A percentile compares a stretch with the other conserved stretches of the same genome.
phyloP scores from a whole-genome alignment of 2,329 filamentous ascomycete genomes.

The Lomentospora prolificans region DNA sequence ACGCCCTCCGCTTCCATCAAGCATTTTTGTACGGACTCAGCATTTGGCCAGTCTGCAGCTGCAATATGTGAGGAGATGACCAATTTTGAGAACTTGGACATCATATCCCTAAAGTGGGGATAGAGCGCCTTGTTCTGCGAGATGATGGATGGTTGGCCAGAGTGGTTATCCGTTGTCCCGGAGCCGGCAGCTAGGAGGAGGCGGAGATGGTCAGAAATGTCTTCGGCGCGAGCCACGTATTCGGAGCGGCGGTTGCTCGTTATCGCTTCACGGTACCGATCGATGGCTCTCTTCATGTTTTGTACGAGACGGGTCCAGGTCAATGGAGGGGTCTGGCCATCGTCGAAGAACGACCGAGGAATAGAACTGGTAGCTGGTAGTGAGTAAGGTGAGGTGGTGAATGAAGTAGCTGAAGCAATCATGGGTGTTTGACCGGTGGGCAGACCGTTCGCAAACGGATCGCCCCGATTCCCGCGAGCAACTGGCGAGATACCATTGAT shows the following conservation, averaged over 20 bases:
- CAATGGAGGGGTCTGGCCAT: conserved; percentile 66
- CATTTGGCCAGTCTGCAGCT: conserved; percentile 87
- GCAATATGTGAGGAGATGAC: conserved; percentile 97
- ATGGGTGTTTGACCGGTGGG: conserved; percentile 31
- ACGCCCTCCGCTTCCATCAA: conserved; percentile 96
- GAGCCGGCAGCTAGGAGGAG: conserved; percentile 91
- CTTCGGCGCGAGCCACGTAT: conserved; percentile 89
- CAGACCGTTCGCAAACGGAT: conserved; percentile 39
- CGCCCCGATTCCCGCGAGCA: conserved; percentile 41
- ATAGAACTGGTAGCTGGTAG: conserved; percentile 50
- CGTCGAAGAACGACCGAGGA: conserved; percentile 82
- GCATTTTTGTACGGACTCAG: conserved; percentile 90
- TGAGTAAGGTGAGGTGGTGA: conserved; percentile 48
- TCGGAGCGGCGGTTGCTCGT: conserved; percentile 74
- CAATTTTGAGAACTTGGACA: conserved; percentile 99
- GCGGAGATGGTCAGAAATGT: conserved; percentile 93
- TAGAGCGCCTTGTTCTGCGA: conserved; percentile 96
- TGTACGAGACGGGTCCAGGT: conserved; percentile 86
- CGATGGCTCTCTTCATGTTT: conserved; percentile 86
- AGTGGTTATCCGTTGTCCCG: conserved; percentile 96
- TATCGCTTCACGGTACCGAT: conserved; percentile 84
- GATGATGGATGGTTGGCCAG: conserved; percentile 97
- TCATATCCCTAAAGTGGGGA: conserved; percentile 96
- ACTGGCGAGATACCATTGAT: conserved; percentile 60
- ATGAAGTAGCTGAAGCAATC: conserved; percentile 50